Evolutionary conservation across 108 stramenopile genomes (phyloP).

Genomic region (Schizochytrium sp.): DNA sequence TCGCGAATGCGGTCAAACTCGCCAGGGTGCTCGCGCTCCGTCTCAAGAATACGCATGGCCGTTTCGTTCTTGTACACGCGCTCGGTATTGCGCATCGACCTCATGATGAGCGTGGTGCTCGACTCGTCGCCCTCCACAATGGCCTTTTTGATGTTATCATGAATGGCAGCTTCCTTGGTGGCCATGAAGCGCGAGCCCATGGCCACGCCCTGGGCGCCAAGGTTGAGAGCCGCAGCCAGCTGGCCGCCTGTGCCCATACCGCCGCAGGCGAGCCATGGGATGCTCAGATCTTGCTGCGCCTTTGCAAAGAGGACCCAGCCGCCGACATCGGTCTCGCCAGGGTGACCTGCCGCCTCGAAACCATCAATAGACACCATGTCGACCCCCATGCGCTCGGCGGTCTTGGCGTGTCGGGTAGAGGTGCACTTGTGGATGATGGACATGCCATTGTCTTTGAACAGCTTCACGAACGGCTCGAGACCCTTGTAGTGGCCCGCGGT

Average conservation of each 20-base stretch:
- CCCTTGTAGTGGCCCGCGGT: constrained; percentile 18
- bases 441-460: constrained; percentile 36
- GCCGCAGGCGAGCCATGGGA: constrained; percentile 37
- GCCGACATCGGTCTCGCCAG: constrained; percentile 43
- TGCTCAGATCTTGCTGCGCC: constrained; percentile 27
- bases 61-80: constrained; percentile 42
- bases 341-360: constrained; percentile 49
- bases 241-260: constrained; percentile 36
- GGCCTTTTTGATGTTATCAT: constrained; percentile 36
- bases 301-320: constrained; percentile 44
- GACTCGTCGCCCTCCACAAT: constrained; percentile 27
- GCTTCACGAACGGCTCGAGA: constrained; percentile 28
- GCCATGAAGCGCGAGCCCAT: constrained; percentile 43
- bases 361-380: constrained; percentile 44
- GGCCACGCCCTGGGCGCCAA: constrained; percentile 41
- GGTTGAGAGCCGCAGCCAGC: constrained; percentile 32
- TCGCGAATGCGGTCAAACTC: constrained; percentile 29
- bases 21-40: constrained; percentile 32
- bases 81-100: constrained; percentile 36
- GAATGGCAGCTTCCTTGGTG: constrained; percentile 32
- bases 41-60: constrained; percentile 25
- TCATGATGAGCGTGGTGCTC: constrained; percentile 39
- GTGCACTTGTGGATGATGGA: constrained; percentile 49
- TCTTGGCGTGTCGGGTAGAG: constrained; percentile 37
- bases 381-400: constrained; percentile 39